These are phyloP conservation scores for Lichtheimia hyalospora DNA, from an alignment of 371 early-diverging fungal species.

Conservation along the genomic window DNA sequence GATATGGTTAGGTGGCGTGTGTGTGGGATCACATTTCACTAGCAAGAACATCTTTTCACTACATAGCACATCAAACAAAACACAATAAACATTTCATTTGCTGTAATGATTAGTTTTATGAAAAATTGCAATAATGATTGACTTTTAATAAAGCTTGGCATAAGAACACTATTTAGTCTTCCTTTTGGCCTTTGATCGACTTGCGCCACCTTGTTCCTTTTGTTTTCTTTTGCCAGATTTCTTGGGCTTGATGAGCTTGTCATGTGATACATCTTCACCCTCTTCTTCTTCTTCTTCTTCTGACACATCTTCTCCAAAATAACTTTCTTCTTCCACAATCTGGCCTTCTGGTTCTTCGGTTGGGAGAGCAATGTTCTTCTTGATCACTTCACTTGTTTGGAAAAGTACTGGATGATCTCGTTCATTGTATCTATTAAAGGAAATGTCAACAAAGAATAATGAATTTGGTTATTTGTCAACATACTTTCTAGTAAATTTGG, in stretches of 20 bases:
- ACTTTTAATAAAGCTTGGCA: too few relatives aligned
- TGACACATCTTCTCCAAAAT: slow-evolving; percentile 52
- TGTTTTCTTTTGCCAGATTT: background rate
- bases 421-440: slow-evolving; percentile 70
- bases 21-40: too few relatives aligned
- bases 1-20: background rate
- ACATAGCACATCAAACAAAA: background rate
- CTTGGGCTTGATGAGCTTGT: slow-evolving; percentile 5
- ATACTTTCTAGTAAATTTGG: slow-evolving; percentile 80
- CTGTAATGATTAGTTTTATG: too few relatives aligned
- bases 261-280: slow-evolving; percentile 16
- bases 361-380: slow-evolving; percentile 34
- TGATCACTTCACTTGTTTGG: slow-evolving; percentile 38
- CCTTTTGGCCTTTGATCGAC: too few relatives aligned
- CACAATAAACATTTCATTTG: too few relatives aligned
- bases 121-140: too few relatives aligned
- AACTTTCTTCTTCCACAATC: slow-evolving; percentile 63
- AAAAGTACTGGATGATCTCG: slow-evolving; percentile 72
- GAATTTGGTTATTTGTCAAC: too few relatives aligned
- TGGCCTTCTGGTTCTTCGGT: slow-evolving; percentile 67
- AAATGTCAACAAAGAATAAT: background rate
- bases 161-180: too few relatives aligned
- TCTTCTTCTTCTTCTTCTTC: slow-evolving; percentile 57
- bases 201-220: background rate
- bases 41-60: too few relatives aligned